A percentile compares a stretch with the other conserved stretches of the same genome.
Conservation (phyloP, 768 basidiomycete species). For the Serendipita sp. region DNA sequence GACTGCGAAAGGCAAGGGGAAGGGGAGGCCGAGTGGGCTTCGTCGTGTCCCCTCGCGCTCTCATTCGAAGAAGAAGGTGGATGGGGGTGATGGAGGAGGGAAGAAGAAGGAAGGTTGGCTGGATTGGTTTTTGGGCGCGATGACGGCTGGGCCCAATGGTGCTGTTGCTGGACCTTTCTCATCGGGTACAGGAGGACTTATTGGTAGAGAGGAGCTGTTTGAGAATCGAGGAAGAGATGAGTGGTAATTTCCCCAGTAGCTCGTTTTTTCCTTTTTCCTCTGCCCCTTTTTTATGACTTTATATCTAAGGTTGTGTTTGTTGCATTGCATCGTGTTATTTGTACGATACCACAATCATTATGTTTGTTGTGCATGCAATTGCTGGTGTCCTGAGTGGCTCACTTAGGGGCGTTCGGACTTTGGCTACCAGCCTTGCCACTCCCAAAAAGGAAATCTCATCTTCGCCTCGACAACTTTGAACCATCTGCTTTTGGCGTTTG, state of each 20-base stretch:
- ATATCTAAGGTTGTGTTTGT: background rate
- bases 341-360: background rate
- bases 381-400: no score
- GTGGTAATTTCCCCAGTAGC: background rate
- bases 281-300: no score
- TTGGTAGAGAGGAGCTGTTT: background rate
- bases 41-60: no score
- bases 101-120: conserved; percentile 2
- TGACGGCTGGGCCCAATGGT: background rate
- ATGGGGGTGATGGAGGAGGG: background rate
- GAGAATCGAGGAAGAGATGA: background rate
- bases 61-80: background rate
- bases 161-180: background rate
- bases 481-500: background rate
- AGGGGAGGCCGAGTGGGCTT: background rate
- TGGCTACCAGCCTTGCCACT: background rate
- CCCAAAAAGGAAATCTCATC: background rate
- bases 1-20: background rate
- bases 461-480: background rate
- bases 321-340: background rate
- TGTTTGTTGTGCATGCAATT: no score
- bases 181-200: background rate
- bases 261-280: no score
- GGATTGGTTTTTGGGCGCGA: background rate
- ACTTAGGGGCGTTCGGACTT: no score